phyloP scores from a whole-genome alignment of 2,329 filamentous ascomycete genomes.

The Pestalotiopsis sp. region DNA sequence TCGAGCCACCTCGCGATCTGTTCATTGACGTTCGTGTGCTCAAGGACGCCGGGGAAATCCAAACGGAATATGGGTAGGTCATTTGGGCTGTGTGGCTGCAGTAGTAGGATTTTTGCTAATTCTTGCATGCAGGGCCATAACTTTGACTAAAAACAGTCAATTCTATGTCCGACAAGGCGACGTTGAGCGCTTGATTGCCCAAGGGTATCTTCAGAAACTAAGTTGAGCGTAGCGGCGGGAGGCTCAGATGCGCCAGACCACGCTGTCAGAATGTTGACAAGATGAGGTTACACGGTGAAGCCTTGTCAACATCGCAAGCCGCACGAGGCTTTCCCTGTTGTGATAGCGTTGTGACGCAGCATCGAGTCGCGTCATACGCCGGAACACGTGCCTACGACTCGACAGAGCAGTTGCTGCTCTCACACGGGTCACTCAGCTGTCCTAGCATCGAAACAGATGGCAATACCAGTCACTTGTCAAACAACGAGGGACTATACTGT shows the following conservation, averaged over 20 bases:
- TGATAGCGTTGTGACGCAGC: no score
- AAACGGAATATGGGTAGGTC: constrained; percentile 94
- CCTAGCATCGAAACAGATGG: no score
- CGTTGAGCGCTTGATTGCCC: constrained; percentile 89
- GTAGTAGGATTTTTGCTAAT: background rate
- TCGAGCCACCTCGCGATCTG: constrained; percentile 91
- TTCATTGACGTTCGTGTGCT: constrained; percentile 97
- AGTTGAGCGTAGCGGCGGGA: constrained; percentile 55
- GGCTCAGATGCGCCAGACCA: background rate
- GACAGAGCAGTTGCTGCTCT: no score
- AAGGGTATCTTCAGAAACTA: constrained; percentile 92
- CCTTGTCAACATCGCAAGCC: no score
- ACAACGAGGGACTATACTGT: no score
- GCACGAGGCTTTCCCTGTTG: no score
- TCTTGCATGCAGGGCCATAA: constrained; percentile 73
- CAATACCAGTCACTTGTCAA: no score
- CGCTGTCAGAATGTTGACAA: background rate
- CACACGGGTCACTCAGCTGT: no score
- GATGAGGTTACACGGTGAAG: no score
- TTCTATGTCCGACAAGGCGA: constrained; percentile 96
- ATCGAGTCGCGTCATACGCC: no score
- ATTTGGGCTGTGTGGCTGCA: background rate
- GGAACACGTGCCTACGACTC: no score
- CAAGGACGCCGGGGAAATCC: constrained; percentile 96
- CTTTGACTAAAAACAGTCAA: constrained; percentile 95